These are phyloP conservation scores for Cyclocybe aegerita DNA, from an alignment of 768 basidiomycete species.

Conservation along the genomic window DNA sequence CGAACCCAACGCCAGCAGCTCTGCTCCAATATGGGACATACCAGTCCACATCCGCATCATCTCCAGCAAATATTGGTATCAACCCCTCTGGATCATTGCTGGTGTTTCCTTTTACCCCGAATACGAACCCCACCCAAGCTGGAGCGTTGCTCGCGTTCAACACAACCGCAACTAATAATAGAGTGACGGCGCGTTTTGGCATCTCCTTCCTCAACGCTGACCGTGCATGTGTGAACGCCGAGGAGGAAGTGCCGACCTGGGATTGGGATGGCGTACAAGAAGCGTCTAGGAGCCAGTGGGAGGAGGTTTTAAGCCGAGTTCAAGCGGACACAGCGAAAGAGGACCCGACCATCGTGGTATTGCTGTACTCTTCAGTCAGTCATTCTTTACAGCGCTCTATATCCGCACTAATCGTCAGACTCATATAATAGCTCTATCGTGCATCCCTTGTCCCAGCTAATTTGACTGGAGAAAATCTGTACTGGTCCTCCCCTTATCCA, in stretches of 20 bases:
- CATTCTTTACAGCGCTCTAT: background rate
- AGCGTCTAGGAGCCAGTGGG: constrained; percentile 40
- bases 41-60: constrained; percentile 30
- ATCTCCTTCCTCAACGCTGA: constrained; percentile 52
- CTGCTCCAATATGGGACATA: constrained; percentile 39
- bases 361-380: constrained; percentile 47
- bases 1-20: constrained; percentile 15
- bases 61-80: constrained; percentile 34
- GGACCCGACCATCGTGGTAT: constrained; percentile 39
- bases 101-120: constrained; percentile 35
- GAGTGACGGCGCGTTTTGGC: constrained; percentile 53
- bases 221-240: constrained; percentile 59
- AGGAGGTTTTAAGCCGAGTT: constrained; percentile 40
- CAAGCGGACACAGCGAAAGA: constrained; percentile 31
- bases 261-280: constrained; percentile 40
- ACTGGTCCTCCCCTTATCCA: constrained; percentile 44
- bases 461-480: constrained; percentile 49
- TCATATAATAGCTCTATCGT: constrained; percentile 40
- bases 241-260: constrained; percentile 51
- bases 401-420: background rate
- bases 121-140: constrained; percentile 39
- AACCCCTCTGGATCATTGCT: constrained; percentile 30
- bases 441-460: constrained; percentile 51
- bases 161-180: constrained; percentile 12
- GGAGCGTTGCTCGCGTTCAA: constrained; percentile 44